Evolutionary conservation across 2,329 filamentous ascomycete species (phyloP).

Genomic region (Aschersonia sp.): DNA sequence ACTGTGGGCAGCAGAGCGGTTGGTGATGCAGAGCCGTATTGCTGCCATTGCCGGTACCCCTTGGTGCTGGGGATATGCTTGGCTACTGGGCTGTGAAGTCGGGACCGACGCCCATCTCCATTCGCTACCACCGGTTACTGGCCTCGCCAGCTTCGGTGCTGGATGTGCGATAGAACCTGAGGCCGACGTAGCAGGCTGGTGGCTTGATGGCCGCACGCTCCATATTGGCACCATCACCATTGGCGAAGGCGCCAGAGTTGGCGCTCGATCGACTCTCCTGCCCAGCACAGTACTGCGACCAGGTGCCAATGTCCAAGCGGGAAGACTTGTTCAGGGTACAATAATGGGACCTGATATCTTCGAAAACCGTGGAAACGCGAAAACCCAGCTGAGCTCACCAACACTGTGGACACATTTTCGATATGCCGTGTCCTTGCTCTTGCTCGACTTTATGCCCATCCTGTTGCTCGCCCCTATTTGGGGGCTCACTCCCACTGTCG

Average conservation of each 20-base stretch:
- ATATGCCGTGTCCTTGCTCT: constrained; percentile 5
- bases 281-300: constrained; percentile 7
- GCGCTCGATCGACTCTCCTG: constrained; percentile 8
- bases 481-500: constrained; percentile 4
- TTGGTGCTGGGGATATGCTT: constrained; percentile 7
- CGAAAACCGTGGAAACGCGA: background rate
- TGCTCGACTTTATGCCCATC: constrained; percentile 6
- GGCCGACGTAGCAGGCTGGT: constrained; percentile 9
- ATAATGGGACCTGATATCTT: constrained; percentile 2
- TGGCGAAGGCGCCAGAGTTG: constrained; percentile 7
- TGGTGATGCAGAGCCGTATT: constrained; percentile 4
- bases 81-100: constrained; percentile 8
- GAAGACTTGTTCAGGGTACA: constrained; percentile 5
- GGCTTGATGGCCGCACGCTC: constrained; percentile 10
- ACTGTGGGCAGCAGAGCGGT: constrained; percentile 7
- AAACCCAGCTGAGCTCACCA: background rate
- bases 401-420: constrained; percentile 2
- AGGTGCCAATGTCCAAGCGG: constrained; percentile 6
- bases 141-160: constrained; percentile 8
- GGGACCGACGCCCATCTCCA: constrained; percentile 8
- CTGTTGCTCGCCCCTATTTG: constrained; percentile 4
- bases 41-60: constrained; percentile 6
- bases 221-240: constrained; percentile 7
- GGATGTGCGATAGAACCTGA: constrained; percentile 9
- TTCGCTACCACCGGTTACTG: constrained; percentile 6